Evolutionary conservation across 2,329 filamentous ascomycete genomes (phyloP).

Genomic region (Neospermospora avenae): DNA sequence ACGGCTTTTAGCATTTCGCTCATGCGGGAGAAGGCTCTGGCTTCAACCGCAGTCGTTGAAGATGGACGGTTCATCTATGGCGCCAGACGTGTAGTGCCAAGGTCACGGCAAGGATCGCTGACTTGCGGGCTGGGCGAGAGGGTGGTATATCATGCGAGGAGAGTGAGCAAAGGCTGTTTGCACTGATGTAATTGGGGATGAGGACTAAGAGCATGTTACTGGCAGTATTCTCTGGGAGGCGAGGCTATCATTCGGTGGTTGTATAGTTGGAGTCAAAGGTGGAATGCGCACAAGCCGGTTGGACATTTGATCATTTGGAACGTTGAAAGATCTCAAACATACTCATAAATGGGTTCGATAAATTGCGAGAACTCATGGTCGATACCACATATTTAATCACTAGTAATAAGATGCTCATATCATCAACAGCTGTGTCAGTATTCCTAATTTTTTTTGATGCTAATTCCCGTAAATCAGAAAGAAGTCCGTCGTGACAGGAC

Average conservation of each 20-base stretch:
- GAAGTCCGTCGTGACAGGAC: no score
- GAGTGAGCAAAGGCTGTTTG: slow-evolving; percentile 24
- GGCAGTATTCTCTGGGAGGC: background rate
- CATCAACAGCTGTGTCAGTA: background rate
- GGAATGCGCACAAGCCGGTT: background rate
- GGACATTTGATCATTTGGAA: background rate
- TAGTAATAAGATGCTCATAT: background rate
- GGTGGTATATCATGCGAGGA: slow-evolving; percentile 29
- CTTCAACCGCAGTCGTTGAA: slow-evolving; percentile 30
- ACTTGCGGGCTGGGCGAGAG: slow-evolving; percentile 25
- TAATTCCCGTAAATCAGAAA: no score
- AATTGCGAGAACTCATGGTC: background rate
- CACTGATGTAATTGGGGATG: background rate
- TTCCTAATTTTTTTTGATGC: no score
- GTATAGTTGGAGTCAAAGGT: background rate
- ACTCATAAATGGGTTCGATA: background rate
- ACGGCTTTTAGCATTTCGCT: slow-evolving; percentile 29
- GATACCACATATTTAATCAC: background rate
- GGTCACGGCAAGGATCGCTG: slow-evolving; percentile 22
- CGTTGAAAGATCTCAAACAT: background rate
- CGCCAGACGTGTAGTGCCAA: slow-evolving; percentile 11
- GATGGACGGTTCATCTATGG: slow-evolving; percentile 18
- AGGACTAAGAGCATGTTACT: background rate
- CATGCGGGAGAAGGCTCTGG: slow-evolving; percentile 35
- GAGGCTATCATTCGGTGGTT: background rate